A percentile compares a stretch with the other conserved stretches of the same genome.
phyloP scores from a whole-genome alignment of 2,329 filamentous ascomycete genomes.

The Sclerotinia sclerotiorum region DNA sequence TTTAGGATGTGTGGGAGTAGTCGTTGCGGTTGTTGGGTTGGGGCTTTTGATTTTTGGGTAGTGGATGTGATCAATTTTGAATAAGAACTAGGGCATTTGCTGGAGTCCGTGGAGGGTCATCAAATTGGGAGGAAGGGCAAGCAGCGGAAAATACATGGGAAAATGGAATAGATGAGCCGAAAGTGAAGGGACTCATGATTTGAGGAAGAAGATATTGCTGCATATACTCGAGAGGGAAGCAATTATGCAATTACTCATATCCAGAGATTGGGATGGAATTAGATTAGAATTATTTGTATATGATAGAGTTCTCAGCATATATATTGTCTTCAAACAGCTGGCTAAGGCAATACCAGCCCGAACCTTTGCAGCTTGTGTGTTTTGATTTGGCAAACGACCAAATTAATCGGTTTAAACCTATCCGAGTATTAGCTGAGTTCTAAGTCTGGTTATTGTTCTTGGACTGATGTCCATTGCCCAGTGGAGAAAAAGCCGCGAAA shows the following conservation, averaged over 20 bases:
- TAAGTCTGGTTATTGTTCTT: too few relatives aligned
- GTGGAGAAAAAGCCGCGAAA: too few relatives aligned
- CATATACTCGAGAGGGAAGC: not conserved
- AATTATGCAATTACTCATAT: not conserved
- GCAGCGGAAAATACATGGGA: not conserved
- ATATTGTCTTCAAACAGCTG: not conserved
- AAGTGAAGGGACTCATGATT: not conserved
- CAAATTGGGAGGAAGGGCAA: not conserved
- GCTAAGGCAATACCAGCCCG: not conserved
- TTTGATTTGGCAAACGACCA: too few relatives aligned
- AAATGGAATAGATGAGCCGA: not conserved
- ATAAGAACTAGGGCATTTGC: not conserved
- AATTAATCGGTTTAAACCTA: too few relatives aligned
- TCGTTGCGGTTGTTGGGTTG: slow-evolving; percentile 9
- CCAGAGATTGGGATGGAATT: not conserved
- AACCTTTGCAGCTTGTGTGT: too few relatives aligned
- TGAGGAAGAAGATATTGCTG: not conserved
- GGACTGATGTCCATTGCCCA: too few relatives aligned
- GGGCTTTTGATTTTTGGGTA: not conserved
- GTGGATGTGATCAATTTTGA: not conserved
- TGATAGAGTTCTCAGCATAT: not conserved
- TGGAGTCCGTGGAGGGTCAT: not conserved
- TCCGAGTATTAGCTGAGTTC: too few relatives aligned
- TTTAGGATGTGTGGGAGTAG: slow-evolving; percentile 5
- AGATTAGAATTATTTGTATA: not conserved